Percentiles rank a stretch among this genome's conserved stretches.
Evolutionary conservation across 139 green algal species (phyloP).

Genomic region (Chlamydomonas sp.): DNA sequence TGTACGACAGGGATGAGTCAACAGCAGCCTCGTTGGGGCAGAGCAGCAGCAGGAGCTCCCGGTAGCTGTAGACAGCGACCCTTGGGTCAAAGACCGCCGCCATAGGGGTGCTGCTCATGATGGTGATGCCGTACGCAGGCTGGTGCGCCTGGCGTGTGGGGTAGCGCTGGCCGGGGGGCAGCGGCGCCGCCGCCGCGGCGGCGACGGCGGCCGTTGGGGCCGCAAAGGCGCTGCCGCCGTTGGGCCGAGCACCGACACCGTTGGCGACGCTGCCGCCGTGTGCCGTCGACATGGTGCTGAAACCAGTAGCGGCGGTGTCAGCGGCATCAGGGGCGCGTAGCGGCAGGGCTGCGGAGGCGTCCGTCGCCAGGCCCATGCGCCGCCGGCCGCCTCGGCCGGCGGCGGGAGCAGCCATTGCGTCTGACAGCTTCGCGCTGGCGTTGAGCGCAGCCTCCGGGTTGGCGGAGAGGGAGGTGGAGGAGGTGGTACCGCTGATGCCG

Average conservation of each 20-base stretch:
- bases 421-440: background rate
- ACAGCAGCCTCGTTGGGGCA: conserved; percentile 35
- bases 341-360: no score
- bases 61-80: background rate
- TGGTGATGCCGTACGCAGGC: background rate
- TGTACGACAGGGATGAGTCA: background rate
- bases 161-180: background rate
- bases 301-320: background rate
- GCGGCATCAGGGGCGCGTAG: no score
- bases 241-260: background rate
- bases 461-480: background rate
- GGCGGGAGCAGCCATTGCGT: background rate
- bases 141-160: background rate
- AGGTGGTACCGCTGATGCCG: background rate
- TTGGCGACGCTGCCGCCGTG: background rate
- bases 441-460: no score
- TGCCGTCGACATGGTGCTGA: background rate
- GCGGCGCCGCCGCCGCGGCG: background rate
- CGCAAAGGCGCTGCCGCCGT: background rate
- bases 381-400: no score
- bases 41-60: conserved; percentile 13
- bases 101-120: background rate
- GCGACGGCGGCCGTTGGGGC: background rate
- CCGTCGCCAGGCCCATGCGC: background rate
- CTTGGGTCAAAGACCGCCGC: background rate